phyloP scores from a whole-genome alignment of 2,329 filamentous ascomycete species.

The Didymella arachidicola region DNA sequence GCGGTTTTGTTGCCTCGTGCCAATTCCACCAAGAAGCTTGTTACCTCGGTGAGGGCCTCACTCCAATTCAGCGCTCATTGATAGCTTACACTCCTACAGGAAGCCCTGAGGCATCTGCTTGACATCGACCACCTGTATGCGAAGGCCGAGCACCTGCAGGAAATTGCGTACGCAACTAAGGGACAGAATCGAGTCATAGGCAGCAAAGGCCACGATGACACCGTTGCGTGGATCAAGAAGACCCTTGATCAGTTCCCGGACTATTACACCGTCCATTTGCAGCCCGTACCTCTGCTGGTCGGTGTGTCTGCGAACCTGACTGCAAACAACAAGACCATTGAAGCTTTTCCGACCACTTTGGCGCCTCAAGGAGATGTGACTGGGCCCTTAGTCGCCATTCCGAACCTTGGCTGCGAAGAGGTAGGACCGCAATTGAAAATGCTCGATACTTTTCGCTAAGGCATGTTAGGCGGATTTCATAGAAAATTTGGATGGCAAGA shows the following conservation, averaged over 20 bases:
- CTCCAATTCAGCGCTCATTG: background rate
- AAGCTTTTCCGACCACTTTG: constrained; percentile 38
- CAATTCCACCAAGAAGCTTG: constrained; percentile 33
- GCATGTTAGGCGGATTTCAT: constrained; percentile 66
- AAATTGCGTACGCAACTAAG: constrained; percentile 50
- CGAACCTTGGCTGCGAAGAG: constrained; percentile 47
- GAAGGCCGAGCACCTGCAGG: constrained; percentile 46
- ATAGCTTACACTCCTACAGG: constrained; percentile 21
- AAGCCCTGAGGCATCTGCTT: constrained; percentile 36
- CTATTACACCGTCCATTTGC: constrained; percentile 50
- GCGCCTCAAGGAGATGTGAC: constrained; percentile 44
- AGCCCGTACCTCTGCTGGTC: constrained; percentile 36
- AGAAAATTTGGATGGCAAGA: constrained; percentile 63
- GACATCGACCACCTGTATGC: constrained; percentile 38
- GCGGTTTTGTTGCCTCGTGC: constrained; percentile 34
- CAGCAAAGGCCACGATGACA: constrained; percentile 51
- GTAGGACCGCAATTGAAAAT: constrained; percentile 19
- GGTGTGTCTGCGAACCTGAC: constrained; percentile 40
- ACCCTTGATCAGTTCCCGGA: constrained; percentile 42
- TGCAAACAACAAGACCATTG: constrained; percentile 40
- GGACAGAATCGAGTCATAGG: constrained; percentile 54
- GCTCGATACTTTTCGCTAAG: constrained; percentile 1
- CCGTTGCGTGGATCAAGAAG: constrained; percentile 49
- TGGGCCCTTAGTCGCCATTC: constrained; percentile 42
- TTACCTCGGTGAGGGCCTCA: constrained; percentile 32